Base-by-base conservation (phyloP, 768 basidiomycete species). In the Trametes maxima region DNA sequence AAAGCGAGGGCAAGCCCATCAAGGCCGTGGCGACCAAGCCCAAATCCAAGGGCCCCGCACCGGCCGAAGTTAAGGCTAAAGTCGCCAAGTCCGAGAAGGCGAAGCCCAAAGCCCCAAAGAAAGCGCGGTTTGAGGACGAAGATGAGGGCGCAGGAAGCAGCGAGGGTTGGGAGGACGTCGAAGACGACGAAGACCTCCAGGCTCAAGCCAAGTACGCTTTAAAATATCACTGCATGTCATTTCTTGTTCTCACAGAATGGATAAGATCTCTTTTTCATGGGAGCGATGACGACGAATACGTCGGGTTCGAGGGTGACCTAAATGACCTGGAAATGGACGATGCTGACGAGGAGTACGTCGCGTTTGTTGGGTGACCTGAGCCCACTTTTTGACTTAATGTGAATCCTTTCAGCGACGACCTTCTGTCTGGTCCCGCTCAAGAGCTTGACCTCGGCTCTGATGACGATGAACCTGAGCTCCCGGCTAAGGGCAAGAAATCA, bases 401-500 rank as follows among this genome's bases (percentile, higher is more conserved):
- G 24, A 8, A 24, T 10, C 10, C 60, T 35, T 61, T 22, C 59
- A 86, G 84, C 57, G 81, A 83, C 67, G 82, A 85, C 59, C 71
- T 79, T 53, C 72, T 86, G 19, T 74, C 74, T 59, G 83, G 80
- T 5, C 76, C 79, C 42, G 76, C 78, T 4, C 81, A 85, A 72
- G 86, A 87, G 63, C 81, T 88, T 63, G 86, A 87, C 65, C 82
- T 88, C 61, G 84, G 79, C 47, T 86, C 85, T 2, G 86, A 85
- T 57, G 82, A 83, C 16, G 86, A 87, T 14, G 80, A 80, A 43
- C 72, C 75, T 3, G 65, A 70, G n/a, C 63, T 72, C 21, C 68
- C 75, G 37, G 67, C 70, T 24, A 82, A 78, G 70, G 70, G 72
- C 17, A 81, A 79, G 68, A 84, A 80, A 68, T 85, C 83, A 12